phyloP scores from a whole-genome alignment of 495 filamentous ascomycete genomes.

The Penicillium bovifimosum region DNA sequence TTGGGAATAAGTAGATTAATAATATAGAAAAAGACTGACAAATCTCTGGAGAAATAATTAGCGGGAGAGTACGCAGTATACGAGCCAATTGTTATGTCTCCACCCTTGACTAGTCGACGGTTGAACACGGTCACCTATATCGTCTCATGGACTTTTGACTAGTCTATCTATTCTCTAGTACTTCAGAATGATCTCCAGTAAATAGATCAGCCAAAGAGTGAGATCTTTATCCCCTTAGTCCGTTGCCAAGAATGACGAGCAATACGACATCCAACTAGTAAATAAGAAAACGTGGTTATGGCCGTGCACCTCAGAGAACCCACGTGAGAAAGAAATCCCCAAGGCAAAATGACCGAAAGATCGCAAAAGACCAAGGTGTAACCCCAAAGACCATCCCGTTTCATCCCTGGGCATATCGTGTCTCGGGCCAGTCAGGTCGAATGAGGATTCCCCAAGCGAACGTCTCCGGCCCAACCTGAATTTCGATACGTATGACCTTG shows the following conservation, averaged over 20 bases:
- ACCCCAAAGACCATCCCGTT: conserved; percentile 16
- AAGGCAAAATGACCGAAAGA: background rate
- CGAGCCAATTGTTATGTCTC: conserved; percentile 17
- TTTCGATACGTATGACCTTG: conserved; percentile 3
- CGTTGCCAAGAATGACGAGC: conserved; percentile 17
- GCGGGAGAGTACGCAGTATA: background rate
- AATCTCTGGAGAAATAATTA: background rate
- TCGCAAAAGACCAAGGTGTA: conserved; percentile 15
- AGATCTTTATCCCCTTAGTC: conserved; percentile 33
- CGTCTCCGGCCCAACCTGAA: conserved; percentile 10
- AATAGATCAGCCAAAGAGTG: conserved; percentile 11
- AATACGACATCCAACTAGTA: background rate
- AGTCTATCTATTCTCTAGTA: no score
- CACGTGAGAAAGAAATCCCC: conserved; percentile 10
- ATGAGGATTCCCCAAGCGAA: conserved; percentile 8
- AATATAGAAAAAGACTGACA: background rate
- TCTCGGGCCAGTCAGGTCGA: conserved; percentile 16
- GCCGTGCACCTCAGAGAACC: conserved; percentile 3
- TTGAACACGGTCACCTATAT: no score
- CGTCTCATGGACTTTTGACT: no score
- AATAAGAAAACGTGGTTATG: conserved; percentile 14
- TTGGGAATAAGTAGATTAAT: background rate
- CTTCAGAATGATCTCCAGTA: no score
- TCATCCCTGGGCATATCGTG: conserved; percentile 16
- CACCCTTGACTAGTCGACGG: no score